These are phyloP conservation scores for Leptomonas pyrrhocoris DNA, from an alignment of 208 protist genomes.

Conservation along the genomic window DNA sequence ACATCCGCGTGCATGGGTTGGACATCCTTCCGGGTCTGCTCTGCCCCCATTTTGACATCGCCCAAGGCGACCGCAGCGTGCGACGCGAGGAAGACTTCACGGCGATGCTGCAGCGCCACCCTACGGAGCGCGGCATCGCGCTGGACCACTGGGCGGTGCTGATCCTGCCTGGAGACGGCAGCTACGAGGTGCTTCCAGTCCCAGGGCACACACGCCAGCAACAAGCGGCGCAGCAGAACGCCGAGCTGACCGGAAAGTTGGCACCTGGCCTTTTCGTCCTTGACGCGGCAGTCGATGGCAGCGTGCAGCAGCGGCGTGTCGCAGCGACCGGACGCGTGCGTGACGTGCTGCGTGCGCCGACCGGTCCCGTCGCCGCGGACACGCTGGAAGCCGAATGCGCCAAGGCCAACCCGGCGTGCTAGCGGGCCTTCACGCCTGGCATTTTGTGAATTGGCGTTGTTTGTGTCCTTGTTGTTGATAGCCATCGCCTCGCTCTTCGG, in stretches of 20 bases:
- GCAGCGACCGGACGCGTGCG: slow-evolving; percentile 34
- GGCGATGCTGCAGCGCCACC: slow-evolving; percentile 85
- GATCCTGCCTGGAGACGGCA: slow-evolving; percentile 62
- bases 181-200: slow-evolving; percentile 63
- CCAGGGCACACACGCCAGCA: slow-evolving; percentile 48
- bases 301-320: slow-evolving; percentile 28
- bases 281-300: slow-evolving; percentile 46
- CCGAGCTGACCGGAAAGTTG: not conserved
- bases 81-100: slow-evolving; percentile 73
- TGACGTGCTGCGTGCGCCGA: slow-evolving; percentile 56
- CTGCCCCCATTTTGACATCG: slow-evolving; percentile 80
- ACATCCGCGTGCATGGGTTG: slow-evolving; percentile 84
- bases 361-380: slow-evolving; percentile 56
- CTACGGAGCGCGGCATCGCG: slow-evolving; percentile 79
- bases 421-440: slow-evolving; percentile 25
- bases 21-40: slow-evolving; percentile 76
- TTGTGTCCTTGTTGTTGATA: no score
- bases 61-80: slow-evolving; percentile 60
- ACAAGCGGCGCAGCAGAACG: not conserved
- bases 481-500: no score
- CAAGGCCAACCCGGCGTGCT: slow-evolving; percentile 76
- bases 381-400: slow-evolving; percentile 78
- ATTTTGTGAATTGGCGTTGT: no score
- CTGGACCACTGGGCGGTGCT: slow-evolving; percentile 88
- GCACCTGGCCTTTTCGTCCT: slow-evolving; percentile 52